Percentiles rank a stretch among this genome's conserved stretches.
These are phyloP conservation scores for Vitis amurensis DNA, from an alignment of 164 flowering plant species.

Conservation along the genomic window DNA sequence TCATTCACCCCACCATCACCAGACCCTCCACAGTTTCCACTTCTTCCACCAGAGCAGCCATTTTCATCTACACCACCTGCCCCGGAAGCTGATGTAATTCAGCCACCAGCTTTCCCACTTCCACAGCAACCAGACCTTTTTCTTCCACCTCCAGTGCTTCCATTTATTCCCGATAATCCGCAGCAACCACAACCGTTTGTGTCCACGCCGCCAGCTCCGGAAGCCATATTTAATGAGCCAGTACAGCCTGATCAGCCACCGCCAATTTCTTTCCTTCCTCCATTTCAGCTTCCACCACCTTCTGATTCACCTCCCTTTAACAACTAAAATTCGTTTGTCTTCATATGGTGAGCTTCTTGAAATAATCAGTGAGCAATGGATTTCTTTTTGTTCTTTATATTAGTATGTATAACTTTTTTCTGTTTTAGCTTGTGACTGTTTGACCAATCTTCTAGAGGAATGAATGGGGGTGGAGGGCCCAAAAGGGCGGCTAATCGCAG, in stretches of 20 bases:
- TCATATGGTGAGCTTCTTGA: no score
- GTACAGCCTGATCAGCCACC: constrained; percentile 6
- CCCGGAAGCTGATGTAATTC: background rate
- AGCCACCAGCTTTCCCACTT: constrained; percentile 4
- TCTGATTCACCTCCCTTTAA: background rate
- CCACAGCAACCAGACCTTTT: constrained; percentile 5
- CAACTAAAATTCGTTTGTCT: no score
- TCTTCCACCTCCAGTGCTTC: constrained; percentile 23
- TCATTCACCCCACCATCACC: background rate
- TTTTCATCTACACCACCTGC: constrained; percentile 2
- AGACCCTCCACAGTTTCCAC: constrained; percentile 14
- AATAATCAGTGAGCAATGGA: no score
- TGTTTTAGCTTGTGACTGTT: no score
- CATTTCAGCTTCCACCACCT: constrained; percentile 10
- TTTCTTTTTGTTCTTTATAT: no score
- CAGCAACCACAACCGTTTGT: background rate
- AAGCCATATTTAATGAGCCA: background rate
- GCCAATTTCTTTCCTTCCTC: constrained; percentile 1
- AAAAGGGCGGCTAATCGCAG: no score
- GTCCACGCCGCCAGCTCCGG: constrained; percentile 8
- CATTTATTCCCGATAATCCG: constrained; percentile 6
- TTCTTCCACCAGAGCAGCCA: constrained; percentile 12
- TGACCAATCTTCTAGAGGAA: no score
- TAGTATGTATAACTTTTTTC: no score
- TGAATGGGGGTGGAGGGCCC: no score